phyloP scores from a whole-genome alignment of 2,329 filamentous ascomycete genomes.

The Colletotrichum tanaceti region DNA sequence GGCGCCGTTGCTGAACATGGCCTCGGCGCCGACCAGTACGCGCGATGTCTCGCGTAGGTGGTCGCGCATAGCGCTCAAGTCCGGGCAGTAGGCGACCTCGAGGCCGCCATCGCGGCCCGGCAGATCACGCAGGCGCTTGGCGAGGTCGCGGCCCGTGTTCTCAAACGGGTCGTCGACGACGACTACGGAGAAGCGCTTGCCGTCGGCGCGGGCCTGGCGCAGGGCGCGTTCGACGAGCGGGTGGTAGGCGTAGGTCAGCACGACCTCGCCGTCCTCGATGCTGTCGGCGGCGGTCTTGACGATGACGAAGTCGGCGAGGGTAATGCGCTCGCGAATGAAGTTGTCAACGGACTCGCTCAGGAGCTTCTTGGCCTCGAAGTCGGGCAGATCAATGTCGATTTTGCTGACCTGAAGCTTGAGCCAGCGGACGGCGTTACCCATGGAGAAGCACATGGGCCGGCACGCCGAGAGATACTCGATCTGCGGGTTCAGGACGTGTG shows the following conservation, averaged over 20 bases:
- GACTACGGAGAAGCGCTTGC: slow-evolving; percentile 84
- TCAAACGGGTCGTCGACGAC: slow-evolving; percentile 79
- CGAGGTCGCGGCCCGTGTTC: slow-evolving; percentile 67
- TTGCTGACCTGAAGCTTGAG: slow-evolving; percentile 93
- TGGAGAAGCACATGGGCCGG: slow-evolving; percentile 94
- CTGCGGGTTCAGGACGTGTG: slow-evolving; percentile 91
- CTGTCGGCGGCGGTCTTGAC: slow-evolving; percentile 78
- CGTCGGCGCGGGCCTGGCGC: slow-evolving; percentile 74
- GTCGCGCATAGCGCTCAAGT: slow-evolving; percentile 78
- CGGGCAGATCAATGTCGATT: slow-evolving; percentile 86
- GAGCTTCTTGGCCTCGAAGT: slow-evolving; percentile 82
- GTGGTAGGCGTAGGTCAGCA: slow-evolving; percentile 89
- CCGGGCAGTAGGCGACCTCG: slow-evolving; percentile 82
- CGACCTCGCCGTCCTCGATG: slow-evolving; percentile 81
- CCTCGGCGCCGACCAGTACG: slow-evolving; percentile 89
- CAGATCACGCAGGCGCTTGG: slow-evolving; percentile 70
- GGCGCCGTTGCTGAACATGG: slow-evolving; percentile 94
- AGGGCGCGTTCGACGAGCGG: slow-evolving; percentile 87
- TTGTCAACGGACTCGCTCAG: slow-evolving; percentile 79
- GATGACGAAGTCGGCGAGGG: slow-evolving; percentile 87
- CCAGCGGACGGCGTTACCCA: slow-evolving; percentile 96
- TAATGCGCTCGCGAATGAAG: slow-evolving; percentile 92
- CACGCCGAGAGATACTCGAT: slow-evolving; percentile 95
- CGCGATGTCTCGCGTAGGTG: slow-evolving; percentile 76
- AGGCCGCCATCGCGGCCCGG: slow-evolving; percentile 62